Conservation (phyloP, 2,329 filamentous ascomycete genomes). For the Delphinella strobiligena region DNA sequence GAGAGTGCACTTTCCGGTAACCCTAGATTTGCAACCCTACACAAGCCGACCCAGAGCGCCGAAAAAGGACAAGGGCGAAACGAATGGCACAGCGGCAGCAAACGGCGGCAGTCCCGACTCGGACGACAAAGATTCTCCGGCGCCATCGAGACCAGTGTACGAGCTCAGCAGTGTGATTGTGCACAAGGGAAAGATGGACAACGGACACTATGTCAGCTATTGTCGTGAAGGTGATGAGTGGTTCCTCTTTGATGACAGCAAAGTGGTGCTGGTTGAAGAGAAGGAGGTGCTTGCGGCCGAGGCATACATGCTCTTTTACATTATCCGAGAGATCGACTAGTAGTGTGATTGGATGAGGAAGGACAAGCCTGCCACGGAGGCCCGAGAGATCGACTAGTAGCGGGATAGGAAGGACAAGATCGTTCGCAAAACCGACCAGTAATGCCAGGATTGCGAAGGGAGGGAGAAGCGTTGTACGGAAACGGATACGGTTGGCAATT, state of each 20-base stretch:
- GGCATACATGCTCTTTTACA: constrained; percentile 83
- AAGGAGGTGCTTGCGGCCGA: constrained; percentile 76
- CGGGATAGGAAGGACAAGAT: no score
- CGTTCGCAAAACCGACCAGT: no score
- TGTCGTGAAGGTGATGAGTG: constrained; percentile 74
- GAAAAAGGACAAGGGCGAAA: constrained; percentile 37
- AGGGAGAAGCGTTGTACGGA: no score
- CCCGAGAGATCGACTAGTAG: no score
- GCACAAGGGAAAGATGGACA: constrained; percentile 85
- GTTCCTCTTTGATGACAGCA: constrained; percentile 94
- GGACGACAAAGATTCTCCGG: neutral
- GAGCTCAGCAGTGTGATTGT: constrained; percentile 84
- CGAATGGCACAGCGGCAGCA: constrained; percentile 23
- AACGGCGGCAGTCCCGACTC: constrained; percentile 5
- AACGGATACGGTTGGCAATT: no score
- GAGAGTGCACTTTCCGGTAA: constrained; percentile 71
- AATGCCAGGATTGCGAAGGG: no score
- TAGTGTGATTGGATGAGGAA: no score
- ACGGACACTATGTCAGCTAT: constrained; percentile 86
- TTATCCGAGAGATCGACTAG: constrained; percentile 15
- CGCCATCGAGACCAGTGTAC: constrained; percentile 53
- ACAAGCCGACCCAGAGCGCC: constrained; percentile 23
- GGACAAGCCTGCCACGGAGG: no score
- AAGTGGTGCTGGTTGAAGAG: constrained; percentile 71
- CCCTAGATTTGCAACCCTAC: constrained; percentile 85